A percentile compares a stretch with the other conserved stretches of the same genome.
Evolutionary conservation across 306 rosid genomes (phyloP).

Genomic region (Argentina anserina): DNA sequence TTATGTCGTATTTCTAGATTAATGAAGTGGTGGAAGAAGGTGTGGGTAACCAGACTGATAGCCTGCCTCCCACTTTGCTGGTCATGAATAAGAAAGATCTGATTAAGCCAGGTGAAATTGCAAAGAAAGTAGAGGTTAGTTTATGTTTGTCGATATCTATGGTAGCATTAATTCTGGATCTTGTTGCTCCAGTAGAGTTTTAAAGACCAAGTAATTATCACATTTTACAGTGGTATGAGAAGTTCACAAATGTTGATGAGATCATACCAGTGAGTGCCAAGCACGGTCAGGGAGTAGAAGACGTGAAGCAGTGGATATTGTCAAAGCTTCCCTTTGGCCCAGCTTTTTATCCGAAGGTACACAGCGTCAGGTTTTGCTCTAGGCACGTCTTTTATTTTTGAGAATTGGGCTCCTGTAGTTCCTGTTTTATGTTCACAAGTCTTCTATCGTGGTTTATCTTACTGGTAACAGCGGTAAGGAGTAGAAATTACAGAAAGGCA

Average conservation of each 20-base stretch:
- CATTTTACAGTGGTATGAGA: constrained; percentile 83
- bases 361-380: constrained; percentile 2
- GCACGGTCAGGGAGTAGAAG: constrained; percentile 88
- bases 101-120: constrained; percentile 95
- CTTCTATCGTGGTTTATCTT: not conserved
- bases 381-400: not conserved
- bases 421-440: not conserved
- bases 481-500: not conserved
- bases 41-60: constrained; percentile 50
- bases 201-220: not conserved
- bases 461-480: not conserved
- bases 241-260: constrained; percentile 78
- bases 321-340: constrained; percentile 92
- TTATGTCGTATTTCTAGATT: constrained; percentile 48
- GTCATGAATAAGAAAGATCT: constrained; percentile 89
- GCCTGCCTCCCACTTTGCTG: constrained; percentile 66
- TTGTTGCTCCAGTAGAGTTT: constrained; percentile 7
- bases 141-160: constrained; percentile 31
- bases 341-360: constrained; percentile 89
- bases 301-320: constrained; percentile 87
- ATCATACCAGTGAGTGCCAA: constrained; percentile 98
- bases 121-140: constrained; percentile 90
- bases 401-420: not conserved
- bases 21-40: constrained; percentile 88
- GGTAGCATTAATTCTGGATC: constrained; percentile 17